These are phyloP conservation scores for Terana coerulea DNA, from an alignment of 768 basidiomycete species.

Conservation along the genomic window DNA sequence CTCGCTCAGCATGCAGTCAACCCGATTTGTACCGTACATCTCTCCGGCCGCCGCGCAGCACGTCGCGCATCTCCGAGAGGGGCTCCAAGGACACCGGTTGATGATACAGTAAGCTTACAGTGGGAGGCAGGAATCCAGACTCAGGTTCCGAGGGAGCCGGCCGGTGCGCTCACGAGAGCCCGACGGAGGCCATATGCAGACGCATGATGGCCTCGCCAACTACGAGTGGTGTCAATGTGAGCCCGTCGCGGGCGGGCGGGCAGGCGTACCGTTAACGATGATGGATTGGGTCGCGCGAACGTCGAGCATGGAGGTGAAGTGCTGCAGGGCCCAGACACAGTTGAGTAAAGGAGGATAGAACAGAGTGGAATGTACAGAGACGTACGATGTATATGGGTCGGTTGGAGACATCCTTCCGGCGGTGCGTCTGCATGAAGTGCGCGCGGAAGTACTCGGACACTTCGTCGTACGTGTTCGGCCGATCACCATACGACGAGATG, in stretches of 20 bases:
- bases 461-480: conserved; percentile 77
- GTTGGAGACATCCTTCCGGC: conserved; percentile 73
- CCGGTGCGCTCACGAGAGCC: conserved; percentile 24
- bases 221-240: conserved; percentile 4
- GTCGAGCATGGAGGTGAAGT: conserved; percentile 45
- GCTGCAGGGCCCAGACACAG: conserved; percentile 16
- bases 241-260: neutral
- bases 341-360: neutral
- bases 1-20: too few species aligned
- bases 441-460: conserved; percentile 85
- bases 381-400: conserved; percentile 60
- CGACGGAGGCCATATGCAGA: conserved; percentile 24
- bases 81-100: too few species aligned
- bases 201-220: conserved; percentile 31
- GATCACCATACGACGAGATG: conserved; percentile 78
- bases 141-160: too few species aligned
- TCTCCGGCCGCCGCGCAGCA: too few species aligned
- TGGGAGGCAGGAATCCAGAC: too few species aligned
- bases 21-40: too few species aligned
- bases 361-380: conserved; percentile 4
- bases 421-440: conserved; percentile 81
- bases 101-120: too few species aligned
- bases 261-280: conserved; percentile 64
- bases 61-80: too few species aligned
- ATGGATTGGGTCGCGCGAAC: conserved; percentile 81